Base-by-base conservation (phyloP, 495 filamentous ascomycete species). In the Xanthoparmelia taractica region DNA sequence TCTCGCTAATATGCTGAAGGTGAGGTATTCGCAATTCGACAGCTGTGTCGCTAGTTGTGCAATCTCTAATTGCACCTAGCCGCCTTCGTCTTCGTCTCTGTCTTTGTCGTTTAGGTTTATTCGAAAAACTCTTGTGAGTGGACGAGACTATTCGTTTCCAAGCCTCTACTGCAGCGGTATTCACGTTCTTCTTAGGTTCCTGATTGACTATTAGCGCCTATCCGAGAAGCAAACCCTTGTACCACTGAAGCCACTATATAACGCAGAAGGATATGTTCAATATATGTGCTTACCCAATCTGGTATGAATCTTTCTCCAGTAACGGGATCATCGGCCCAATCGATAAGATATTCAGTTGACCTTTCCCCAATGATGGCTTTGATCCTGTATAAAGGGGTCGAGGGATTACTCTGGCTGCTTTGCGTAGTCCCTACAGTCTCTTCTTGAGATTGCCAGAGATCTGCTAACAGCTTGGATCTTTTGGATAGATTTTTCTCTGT, bases 131-230 rank as follows among this genome's bases (percentile, higher is more conserved):
- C 11, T 36, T 27, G 17, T 25, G 40, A 23, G 37, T 1, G 12
- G 38, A 7, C 29, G 37, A 36, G 52, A 72, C 71, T 37, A 66
- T 68, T 20, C 66, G 64, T 57, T 77, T 66, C 77, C 77, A 77
- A 45, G 61, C 65, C 25, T 70, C 57, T 36, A 75, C 63, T 29
- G 76, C 76, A 45, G 63, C 59, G 34, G 69, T 71, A 65, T 66
- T 75, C 31, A 73, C 76, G 73, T 75, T 69, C 55, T 68, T 68
- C 65, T 76, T 78, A 20, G 75, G 75, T 73, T 78, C 73, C 77
- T 79, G 62, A 33, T 20, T 55, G 58, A 41, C 2, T 0, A 36
- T 47, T 52, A 47, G 57, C n/a, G 58, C 54, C 56, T 29, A n/a
- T 31, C 23, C 33, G 10, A 29, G 17, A 37, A 31, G 52, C 23